Evolutionary conservation across 805 yeast species (phyloP).

Genomic region (Suhomyces pyralidae): DNA sequence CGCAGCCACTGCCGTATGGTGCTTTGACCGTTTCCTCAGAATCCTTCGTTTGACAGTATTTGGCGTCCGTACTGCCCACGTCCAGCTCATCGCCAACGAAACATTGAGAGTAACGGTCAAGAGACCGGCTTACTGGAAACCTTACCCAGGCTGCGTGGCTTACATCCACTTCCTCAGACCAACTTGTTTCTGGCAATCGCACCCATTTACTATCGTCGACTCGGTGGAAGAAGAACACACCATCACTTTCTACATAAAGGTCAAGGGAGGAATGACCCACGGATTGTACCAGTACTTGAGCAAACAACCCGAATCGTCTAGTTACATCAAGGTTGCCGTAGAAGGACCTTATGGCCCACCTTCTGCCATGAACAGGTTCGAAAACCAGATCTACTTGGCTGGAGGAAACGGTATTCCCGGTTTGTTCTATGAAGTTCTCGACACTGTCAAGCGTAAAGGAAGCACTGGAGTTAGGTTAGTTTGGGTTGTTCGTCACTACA

Average conservation of each 20-base stretch:
- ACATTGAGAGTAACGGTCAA: slow-evolving; percentile 46
- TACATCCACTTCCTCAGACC: slow-evolving; percentile 56
- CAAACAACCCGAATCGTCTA: slow-evolving; percentile 30
- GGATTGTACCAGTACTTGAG: slow-evolving; percentile 32
- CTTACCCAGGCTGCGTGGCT: slow-evolving; percentile 54
- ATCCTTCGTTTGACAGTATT: slow-evolving; percentile 31
- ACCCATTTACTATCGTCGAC: slow-evolving; percentile 64
- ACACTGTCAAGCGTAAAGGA: slow-evolving; percentile 16
- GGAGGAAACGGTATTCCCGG: slow-evolving; percentile 46
- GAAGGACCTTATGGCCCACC: slow-evolving; percentile 43
- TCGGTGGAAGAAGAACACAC: slow-evolving; percentile 30
- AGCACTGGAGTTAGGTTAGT: slow-evolving; percentile 23
- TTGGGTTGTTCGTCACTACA: slow-evolving; percentile 42
- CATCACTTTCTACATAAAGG: slow-evolving; percentile 25
- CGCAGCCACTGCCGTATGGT: slow-evolving; percentile 37
- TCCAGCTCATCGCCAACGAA: slow-evolving; percentile 40
- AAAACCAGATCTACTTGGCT: slow-evolving; percentile 26
- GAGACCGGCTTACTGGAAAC: slow-evolving; percentile 49
- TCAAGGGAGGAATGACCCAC: slow-evolving; percentile 39
- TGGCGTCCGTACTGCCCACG: slow-evolving; percentile 39
- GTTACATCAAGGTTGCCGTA: slow-evolving; percentile 27
- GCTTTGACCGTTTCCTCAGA: slow-evolving; percentile 33
- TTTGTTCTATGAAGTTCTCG: slow-evolving; percentile 29
- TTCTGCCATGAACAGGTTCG: slow-evolving; percentile 29
- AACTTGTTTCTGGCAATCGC: slow-evolving; percentile 62